A percentile compares a stretch with the other conserved stretches of the same genome.
These are phyloP conservation scores for Polyporus tsugae DNA, from an alignment of 1,284 basidiomycete genomes.

Conservation along the genomic window DNA sequence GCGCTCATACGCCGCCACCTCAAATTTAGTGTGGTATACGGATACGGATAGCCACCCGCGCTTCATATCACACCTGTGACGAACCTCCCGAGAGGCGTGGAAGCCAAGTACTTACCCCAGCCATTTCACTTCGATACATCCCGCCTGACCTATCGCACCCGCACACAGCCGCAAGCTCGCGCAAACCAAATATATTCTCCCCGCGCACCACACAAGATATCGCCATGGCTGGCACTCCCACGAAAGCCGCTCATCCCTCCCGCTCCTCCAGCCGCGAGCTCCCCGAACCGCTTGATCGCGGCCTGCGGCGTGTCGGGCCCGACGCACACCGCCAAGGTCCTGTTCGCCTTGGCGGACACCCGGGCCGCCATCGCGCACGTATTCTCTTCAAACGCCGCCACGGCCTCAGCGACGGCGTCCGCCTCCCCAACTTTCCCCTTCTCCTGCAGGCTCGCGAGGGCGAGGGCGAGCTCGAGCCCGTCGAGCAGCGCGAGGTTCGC, in stretches of 20 bases:
- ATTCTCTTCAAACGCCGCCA: constrained; percentile 16
- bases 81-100: no score
- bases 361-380: constrained; percentile 12
- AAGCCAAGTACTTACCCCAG: no score
- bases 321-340: constrained; percentile 5
- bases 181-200: no score
- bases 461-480: constrained; percentile 40
- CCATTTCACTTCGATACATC: no score
- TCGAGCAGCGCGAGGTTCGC: constrained; percentile 50
- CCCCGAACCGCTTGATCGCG: not conserved
- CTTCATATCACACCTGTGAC: no score
- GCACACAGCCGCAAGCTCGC: no score
- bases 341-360: not conserved
- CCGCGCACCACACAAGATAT: no score
- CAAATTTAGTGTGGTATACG: no score
- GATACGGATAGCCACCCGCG: no score
- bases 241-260: constrained; percentile 10
- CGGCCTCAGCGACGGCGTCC: constrained; percentile 11
- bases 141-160: no score
- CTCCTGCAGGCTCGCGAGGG: constrained; percentile 10
- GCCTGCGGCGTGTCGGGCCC: constrained; percentile 5
- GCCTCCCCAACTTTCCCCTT: constrained; percentile 2
- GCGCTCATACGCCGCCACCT: no score
- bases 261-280: constrained; percentile 2
- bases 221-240: not conserved